Evolutionary conservation across 352 stramenopile species (phyloP).

Genomic region (Phytophthora cactorum): DNA sequence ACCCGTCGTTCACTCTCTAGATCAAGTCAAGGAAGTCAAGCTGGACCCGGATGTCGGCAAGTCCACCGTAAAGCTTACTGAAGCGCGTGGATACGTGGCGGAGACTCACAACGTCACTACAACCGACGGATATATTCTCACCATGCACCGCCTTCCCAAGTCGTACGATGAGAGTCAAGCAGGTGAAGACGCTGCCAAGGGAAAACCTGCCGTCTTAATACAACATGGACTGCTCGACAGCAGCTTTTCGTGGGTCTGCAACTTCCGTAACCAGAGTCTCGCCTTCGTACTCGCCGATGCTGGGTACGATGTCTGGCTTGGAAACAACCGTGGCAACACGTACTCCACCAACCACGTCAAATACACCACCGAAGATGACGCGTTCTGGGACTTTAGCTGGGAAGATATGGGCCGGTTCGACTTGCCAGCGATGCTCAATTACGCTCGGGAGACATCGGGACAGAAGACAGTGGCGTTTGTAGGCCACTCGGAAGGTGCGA

Average conservation of each 20-base stretch:
- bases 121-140: constrained; percentile 58
- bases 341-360: constrained; percentile 55
- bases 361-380: constrained; percentile 39
- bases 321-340: constrained; percentile 72
- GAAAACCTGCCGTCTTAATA: constrained; percentile 52
- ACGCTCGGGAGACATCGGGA: constrained; percentile 36
- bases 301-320: constrained; percentile 68
- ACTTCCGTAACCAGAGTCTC: constrained; percentile 60
- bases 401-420: constrained; percentile 62
- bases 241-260: constrained; percentile 57
- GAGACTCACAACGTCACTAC: constrained; percentile 54
- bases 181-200: constrained; percentile 15
- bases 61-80: constrained; percentile 34
- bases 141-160: constrained; percentile 56
- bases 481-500: constrained; percentile 59
- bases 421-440: constrained; percentile 53
- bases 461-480: constrained; percentile 50
- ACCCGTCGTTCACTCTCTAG: constrained; percentile 18
- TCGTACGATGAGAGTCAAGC: constrained; percentile 46
- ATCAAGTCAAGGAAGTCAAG: constrained; percentile 26
- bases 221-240: constrained; percentile 62
- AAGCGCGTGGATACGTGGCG: constrained; percentile 47
- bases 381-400: constrained; percentile 66
- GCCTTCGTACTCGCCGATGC: constrained; percentile 58
- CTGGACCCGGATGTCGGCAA: constrained; percentile 38